A percentile compares a stretch with the other conserved stretches of the same genome.
These are phyloP conservation scores for Umbilicus rupestris DNA, from an alignment of 164 flowering plant genomes.

Conservation along the genomic window DNA sequence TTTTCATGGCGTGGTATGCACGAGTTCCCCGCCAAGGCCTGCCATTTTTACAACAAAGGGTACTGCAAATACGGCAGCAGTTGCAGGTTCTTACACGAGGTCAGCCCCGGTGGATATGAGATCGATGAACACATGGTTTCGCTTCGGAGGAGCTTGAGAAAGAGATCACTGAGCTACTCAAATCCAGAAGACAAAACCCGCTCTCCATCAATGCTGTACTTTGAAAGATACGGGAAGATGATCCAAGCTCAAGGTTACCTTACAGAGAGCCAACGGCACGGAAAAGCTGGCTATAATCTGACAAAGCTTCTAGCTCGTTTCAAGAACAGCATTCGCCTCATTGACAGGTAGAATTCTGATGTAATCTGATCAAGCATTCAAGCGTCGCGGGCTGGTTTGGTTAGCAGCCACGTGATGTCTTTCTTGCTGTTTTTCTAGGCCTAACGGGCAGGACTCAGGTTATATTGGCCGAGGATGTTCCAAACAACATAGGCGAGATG, in stretches of 20 bases:
- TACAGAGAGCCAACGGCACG: constrained; percentile 78
- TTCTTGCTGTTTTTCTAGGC: constrained; percentile 30
- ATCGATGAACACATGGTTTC: constrained; percentile 37
- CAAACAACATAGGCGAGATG: constrained; percentile 33
- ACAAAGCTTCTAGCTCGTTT: constrained; percentile 66
- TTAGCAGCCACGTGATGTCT: not conserved
- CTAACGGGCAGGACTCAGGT: constrained; percentile 69
- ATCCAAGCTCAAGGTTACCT: constrained; percentile 69
- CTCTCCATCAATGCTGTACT: constrained; percentile 64
- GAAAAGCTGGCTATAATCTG: constrained; percentile 58
- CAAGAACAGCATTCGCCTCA: constrained; percentile 52
- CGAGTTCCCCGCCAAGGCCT: too few relatives aligned
- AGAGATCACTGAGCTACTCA: constrained; percentile 58
- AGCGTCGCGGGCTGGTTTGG: too few relatives aligned
- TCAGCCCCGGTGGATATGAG: constrained; percentile 21
- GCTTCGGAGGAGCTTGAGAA: constrained; percentile 49
- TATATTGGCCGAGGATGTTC: constrained; percentile 52
- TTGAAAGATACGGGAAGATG: constrained; percentile 49
- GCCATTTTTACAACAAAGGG: constrained; percentile 50
- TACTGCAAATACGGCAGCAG: constrained; percentile 54
- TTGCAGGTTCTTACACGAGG: constrained; percentile 47
- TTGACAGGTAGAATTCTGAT: constrained; percentile 40
- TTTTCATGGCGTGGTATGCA: too few relatives aligned
- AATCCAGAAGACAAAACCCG: constrained; percentile 43
- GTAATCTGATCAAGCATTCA: too few relatives aligned